Base-by-base conservation (phyloP, 495 filamentous ascomycete genomes). In the Neurospora discreta region DNA sequence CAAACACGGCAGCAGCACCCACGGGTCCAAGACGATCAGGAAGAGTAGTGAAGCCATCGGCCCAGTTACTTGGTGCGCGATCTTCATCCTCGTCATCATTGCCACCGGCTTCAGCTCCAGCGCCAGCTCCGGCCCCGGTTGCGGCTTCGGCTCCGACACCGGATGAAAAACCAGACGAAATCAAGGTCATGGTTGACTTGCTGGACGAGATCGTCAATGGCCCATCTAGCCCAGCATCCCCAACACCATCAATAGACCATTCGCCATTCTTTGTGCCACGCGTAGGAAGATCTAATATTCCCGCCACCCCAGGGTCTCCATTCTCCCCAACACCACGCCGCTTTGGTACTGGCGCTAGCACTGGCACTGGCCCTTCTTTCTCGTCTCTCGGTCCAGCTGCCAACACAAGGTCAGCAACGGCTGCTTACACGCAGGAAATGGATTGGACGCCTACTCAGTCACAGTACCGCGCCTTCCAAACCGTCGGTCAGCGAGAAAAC, bases 361-460 rank as follows among this genome's bases (percentile, higher is more conserved):
- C 39, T 74, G 65, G n/a, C 68, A 15, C 38, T 70, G 39, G 52
- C 30, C 8, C 70, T 60, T 15, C 44, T 70, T 65, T 65, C 52
- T 68, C 71, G 44, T 11, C 52, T 71, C 30, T 69, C n/a, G 30
- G 38, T 43, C 38, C 60, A 46, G 23, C 18, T 33, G 52, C 52
- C 23, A 30, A 65, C 52, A 65, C 52, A 65, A 65, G 52, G n/a
- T 26, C 70, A 30, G 3, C 42, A 38, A 8, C 68, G 30, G 16
- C 69, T 20, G 71, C 77, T 13, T 85, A 87, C 74, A 80, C 78
- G 11, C 82, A 89, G 46, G 81, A 83, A 69, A 97, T 97, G 93
- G 93, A 97, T 73, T 97, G 93, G 93, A 88, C 90, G 26, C 93
- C 93, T 3, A 89, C 89, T 13, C 78, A 81, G 30, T 85, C 87